Percentiles rank a stretch among this genome's conserved stretches.
Evolutionary conservation across 768 basidiomycete species (phyloP).

Genomic region (Panaeolus papilionaceus): DNA sequence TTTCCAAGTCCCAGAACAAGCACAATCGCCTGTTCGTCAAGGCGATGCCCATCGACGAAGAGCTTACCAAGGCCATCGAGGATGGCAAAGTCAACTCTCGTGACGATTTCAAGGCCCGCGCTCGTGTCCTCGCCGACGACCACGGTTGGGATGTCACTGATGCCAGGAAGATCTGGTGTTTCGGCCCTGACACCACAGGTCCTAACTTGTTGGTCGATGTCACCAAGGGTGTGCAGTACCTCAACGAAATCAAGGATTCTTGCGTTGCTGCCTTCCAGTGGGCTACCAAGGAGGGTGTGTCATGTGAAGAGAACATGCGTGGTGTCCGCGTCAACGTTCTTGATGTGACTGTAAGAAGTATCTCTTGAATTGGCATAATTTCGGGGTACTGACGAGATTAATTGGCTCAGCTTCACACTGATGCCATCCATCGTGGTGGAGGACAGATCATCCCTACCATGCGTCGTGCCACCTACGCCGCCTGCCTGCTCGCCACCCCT

Average conservation of each 20-base stretch:
- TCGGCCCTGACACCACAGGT: conserved; percentile 98
- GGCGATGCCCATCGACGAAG: conserved; percentile 93
- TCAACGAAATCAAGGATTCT: conserved; percentile 99
- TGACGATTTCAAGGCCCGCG: conserved; percentile 98
- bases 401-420: conserved; percentile 80
- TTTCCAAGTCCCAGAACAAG: conserved; percentile 99
- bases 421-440: conserved; percentile 99
- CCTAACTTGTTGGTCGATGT: conserved; percentile 97
- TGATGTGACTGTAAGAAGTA: conserved; percentile 83
- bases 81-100: conserved; percentile 82
- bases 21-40: conserved; percentile 98
- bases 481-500: conserved; percentile 90
- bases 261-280: conserved; percentile 99
- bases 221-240: conserved; percentile 99
- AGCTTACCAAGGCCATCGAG: conserved; percentile 94
- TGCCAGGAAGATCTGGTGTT: conserved; percentile 99
- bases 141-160: conserved; percentile 99
- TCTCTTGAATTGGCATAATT: conserved; percentile 16
- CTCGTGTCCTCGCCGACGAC: conserved; percentile 95
- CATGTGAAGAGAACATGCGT: conserved; percentile 98
- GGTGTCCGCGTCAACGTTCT: conserved; percentile 95
- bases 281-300: conserved; percentile 98
- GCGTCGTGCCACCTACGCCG: conserved; percentile 96
- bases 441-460: conserved; percentile 98
- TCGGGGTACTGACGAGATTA: conserved; percentile 16